Evolutionary conservation across 2,329 filamentous ascomycete genomes (phyloP), one percentile per base, ranked within the genome.

Genomic region (Nothophaeocryptopus gaeumannii): DNA sequence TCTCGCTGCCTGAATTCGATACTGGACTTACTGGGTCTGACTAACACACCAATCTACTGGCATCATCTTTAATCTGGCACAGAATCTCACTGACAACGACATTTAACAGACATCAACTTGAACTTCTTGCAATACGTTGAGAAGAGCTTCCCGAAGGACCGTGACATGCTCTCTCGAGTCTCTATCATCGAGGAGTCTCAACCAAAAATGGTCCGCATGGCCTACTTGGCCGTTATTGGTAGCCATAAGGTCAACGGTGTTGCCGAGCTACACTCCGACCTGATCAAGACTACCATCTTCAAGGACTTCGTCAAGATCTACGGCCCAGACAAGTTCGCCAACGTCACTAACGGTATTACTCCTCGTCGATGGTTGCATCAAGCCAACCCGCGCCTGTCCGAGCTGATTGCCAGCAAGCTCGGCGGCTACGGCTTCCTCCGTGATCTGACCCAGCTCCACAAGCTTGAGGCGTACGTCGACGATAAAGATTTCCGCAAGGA

Each of bases 201-300:
- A 69, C 89, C 91, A 37, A 96, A 97, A 81, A 96, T 96, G 88
- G 85, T 99, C 54, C 87, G 92, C 68, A 99, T 99, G 93, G 93
- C 93, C 2, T 93, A 82, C 71, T 76, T 99, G 44, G 93, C 93
- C 56, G 87, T 97, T 67, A 90, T 99, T 63, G 93, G 93, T 40
- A 97, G 93, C 32, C 93, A 97, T 82, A 99, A 97, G 77, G 91
- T 99, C 76, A 99, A 99, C 62, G 93, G 93, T 69, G 93, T 99
- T 32, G 93, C 93, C 31, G 93, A 99, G 74, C 76, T 99, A 58
- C 93, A 99, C 74, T 99, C 93, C 0, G 93, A 99, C 67, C 78
- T 99, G 51, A 96, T 99, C 77, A 93, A 93, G 77, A 95, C 91
- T 0, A 99, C 93, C n/a, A 95, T 99, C 61, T 97, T 99, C 83